Percentiles rank a stretch among this genome's conserved stretches.
Evolutionary conservation across 768 basidiomycete genomes (phyloP).

Genomic region (Daedalea quercina): DNA sequence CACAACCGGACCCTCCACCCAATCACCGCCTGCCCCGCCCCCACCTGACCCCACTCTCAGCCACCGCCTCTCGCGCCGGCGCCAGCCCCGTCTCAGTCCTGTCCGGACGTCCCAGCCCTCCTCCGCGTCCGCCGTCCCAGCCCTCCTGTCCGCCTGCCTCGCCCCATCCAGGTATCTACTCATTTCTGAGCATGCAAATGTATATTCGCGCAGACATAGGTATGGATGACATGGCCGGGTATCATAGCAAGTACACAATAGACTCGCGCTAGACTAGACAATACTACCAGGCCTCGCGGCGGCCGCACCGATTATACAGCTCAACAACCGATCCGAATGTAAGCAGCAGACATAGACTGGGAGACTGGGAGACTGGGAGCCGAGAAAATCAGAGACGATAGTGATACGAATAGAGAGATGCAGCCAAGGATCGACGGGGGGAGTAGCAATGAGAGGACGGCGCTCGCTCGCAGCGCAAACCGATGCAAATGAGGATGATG

Average conservation of each 20-base stretch:
- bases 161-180: background rate
- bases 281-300: background rate
- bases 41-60: background rate
- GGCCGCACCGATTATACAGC: background rate
- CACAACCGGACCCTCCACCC: background rate
- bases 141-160: background rate
- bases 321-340: constrained; percentile 1
- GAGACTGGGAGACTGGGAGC: constrained; percentile 1
- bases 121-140: background rate
- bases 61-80: background rate
- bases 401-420: background rate
- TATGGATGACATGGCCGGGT: background rate
- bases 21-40: background rate
- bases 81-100: background rate
- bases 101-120: background rate
- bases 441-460: background rate
- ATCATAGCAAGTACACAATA: background rate
- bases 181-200: background rate
- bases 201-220: background rate
- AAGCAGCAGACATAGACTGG: background rate
- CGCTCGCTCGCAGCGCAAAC: background rate
- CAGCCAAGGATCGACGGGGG: background rate
- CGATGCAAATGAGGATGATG: background rate
- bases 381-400: background rate
- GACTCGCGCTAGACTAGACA: background rate